A percentile compares a stretch with the other conserved stretches of the same genome.
These are phyloP conservation scores for Saccharomycopsis vini DNA, from an alignment of 805 yeast genomes.

Conservation along the genomic window DNA sequence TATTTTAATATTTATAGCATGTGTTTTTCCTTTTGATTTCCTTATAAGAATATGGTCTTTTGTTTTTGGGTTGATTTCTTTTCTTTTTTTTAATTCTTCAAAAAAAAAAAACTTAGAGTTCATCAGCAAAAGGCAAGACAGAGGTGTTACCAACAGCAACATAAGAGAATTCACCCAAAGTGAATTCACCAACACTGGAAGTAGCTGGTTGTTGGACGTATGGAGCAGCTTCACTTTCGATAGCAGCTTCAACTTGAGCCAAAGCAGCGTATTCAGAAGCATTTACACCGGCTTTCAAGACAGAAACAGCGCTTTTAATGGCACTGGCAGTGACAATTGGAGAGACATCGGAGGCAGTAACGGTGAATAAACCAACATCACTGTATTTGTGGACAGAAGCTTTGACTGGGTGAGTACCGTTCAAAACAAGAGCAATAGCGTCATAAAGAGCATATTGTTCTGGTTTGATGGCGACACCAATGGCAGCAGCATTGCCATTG, in stretches of 20 bases:
- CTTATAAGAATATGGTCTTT: not conserved
- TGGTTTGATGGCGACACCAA: conserved; percentile 70
- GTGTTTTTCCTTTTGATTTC: not conserved
- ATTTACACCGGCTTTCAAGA: conserved; percentile 44
- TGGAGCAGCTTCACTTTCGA: conserved; percentile 31
- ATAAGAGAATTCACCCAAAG: conserved; percentile 62
- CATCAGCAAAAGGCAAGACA: conserved; percentile 81
- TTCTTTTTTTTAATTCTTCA: not conserved
- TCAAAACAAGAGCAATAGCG: conserved; percentile 61
- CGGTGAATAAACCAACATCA: conserved; percentile 74
- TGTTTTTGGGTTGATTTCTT: not conserved
- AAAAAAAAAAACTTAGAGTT: conserved; percentile 43
- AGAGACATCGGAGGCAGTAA: conserved; percentile 51
- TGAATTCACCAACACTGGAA: conserved; percentile 28
- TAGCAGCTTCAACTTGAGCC: conserved; percentile 35
- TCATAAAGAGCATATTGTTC: conserved; percentile 59
- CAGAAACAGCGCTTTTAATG: conserved; percentile 49
- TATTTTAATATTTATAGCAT: no score
- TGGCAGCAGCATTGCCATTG: conserved; percentile 62
- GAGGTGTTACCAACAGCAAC: conserved; percentile 86
- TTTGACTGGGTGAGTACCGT: conserved; percentile 40
- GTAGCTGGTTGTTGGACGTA: conserved; percentile 31
- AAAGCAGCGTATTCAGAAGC: conserved; percentile 52
- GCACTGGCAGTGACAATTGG: conserved; percentile 51
- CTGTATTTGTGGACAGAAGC: conserved; percentile 54